Evolutionary conservation across 2,329 filamentous ascomycete genomes (phyloP).

Genomic region (Sphaceloma murrayae): DNA sequence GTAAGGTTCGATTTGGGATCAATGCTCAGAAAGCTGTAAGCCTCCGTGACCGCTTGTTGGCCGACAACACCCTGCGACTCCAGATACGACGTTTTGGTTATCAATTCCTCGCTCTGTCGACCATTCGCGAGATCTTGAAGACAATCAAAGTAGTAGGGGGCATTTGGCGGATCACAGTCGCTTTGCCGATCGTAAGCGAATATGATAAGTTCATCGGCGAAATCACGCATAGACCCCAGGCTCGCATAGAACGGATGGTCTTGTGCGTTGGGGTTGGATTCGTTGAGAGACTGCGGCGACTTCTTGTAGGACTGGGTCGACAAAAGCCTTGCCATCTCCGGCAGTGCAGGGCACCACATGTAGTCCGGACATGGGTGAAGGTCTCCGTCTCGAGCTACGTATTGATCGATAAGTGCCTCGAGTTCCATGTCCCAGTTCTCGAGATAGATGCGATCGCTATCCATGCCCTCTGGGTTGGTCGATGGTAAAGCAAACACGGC

Average conservation of each 20-base stretch:
- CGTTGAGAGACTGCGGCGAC: not conserved
- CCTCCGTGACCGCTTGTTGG: constrained; percentile 46
- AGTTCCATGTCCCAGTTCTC: constrained; percentile 54
- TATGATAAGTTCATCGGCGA: constrained; percentile 50
- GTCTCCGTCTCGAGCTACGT: constrained; percentile 17
- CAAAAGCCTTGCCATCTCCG: constrained; percentile 28
- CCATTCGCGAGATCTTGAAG: constrained; percentile 50
- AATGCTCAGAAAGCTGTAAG: constrained; percentile 53
- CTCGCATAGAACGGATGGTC: constrained; percentile 47
- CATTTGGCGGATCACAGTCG: constrained; percentile 44
- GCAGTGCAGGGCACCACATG: constrained; percentile 26
- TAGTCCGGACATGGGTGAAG: constrained; percentile 25
- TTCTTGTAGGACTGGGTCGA: constrained; percentile 25
- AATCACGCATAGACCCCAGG: constrained; percentile 53
- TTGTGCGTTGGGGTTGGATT: constrained; percentile 21
- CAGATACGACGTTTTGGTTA: constrained; percentile 48
- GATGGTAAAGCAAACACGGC: constrained; percentile 1
- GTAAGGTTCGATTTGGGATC: constrained; percentile 36
- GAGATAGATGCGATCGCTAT: constrained; percentile 36
- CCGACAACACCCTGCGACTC: constrained; percentile 51
- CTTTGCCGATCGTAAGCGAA: constrained; percentile 56
- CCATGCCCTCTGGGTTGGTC: not conserved
- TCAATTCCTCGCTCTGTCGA: constrained; percentile 48
- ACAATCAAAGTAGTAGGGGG: constrained; percentile 55
- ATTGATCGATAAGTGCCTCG: constrained; percentile 40